Conservation (phyloP, 1,284 basidiomycete species). For the Cerioporus squamosus region DNA sequence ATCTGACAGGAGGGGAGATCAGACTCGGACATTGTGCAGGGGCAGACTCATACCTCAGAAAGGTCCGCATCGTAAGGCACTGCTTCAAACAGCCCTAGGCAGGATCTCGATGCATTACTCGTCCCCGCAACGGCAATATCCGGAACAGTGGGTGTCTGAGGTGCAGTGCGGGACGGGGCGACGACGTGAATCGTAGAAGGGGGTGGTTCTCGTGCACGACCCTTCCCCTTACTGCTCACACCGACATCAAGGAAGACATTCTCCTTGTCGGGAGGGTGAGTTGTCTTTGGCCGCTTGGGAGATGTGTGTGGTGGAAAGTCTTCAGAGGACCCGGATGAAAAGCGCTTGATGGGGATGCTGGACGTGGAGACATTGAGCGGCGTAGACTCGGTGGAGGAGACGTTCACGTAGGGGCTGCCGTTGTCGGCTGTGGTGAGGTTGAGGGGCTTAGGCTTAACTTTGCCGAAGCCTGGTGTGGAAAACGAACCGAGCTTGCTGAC, state of each 20-base stretch:
- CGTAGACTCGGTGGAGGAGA: conserved; percentile 30
- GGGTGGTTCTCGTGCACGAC: conserved; percentile 6
- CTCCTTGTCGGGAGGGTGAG: conserved; percentile 31
- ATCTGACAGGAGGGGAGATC: conserved; percentile 9
- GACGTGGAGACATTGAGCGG: conserved; percentile 20
- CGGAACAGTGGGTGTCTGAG: too few species aligned
- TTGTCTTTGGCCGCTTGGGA: conserved; percentile 31
- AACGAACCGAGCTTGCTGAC: conserved; percentile 30
- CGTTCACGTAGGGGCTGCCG: conserved; percentile 16
- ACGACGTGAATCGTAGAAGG: neutral
- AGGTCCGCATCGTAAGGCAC: conserved; percentile 12
- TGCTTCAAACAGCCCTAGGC: conserved; percentile 1
- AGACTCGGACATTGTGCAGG: too few species aligned
- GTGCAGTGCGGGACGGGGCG: neutral
- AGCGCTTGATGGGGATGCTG: conserved; percentile 32
- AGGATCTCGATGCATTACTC: neutral
- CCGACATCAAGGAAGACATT: conserved; percentile 18
- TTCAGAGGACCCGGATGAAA: conserved; percentile 26
- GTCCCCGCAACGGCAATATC: too few species aligned
- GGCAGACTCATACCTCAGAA: conserved; percentile 9
- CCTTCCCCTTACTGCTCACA: conserved; percentile 27
- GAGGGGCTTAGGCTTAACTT: conserved; percentile 25
- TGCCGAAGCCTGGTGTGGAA: conserved; percentile 36
- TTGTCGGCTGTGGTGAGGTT: conserved; percentile 12
- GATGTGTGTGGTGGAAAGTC: conserved; percentile 12